Percentiles rank a stretch among this genome's conserved stretches.
These are phyloP conservation scores for Allantophomopsis lycopodina DNA, from an alignment of 2,329 filamentous ascomycete genomes.

Conservation along the genomic window DNA sequence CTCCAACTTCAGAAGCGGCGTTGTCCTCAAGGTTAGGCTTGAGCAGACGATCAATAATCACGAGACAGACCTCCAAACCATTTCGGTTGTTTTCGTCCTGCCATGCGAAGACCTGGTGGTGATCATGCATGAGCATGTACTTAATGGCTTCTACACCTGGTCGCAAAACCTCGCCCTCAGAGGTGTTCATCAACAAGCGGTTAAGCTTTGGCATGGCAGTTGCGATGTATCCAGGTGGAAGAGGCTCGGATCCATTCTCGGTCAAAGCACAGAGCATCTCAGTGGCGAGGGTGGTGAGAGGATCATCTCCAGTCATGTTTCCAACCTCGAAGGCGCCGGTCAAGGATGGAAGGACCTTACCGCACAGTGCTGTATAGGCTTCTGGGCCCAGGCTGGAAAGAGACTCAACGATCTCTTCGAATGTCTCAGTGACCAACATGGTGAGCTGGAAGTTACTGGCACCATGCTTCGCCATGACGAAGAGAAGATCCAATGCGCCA, in stretches of 20 bases:
- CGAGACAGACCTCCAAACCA: slow-evolving; percentile 76
- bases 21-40: slow-evolving; percentile 79
- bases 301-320: slow-evolving; percentile 70
- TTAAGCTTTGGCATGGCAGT: slow-evolving; percentile 80
- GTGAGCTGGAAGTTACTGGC: slow-evolving; percentile 85
- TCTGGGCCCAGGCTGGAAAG: slow-evolving; percentile 51
- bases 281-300: slow-evolving; percentile 73
- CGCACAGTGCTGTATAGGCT: slow-evolving; percentile 65
- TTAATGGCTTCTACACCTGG: slow-evolving; percentile 78
- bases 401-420: slow-evolving; percentile 70
- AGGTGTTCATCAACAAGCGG: slow-evolving; percentile 65
- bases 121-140: slow-evolving; percentile 80
- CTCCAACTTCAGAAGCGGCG: slow-evolving; percentile 89
- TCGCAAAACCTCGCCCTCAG: slow-evolving; percentile 79
- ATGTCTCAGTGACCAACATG: slow-evolving; percentile 76
- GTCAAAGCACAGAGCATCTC: slow-evolving; percentile 73
- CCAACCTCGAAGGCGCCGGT: slow-evolving; percentile 84
- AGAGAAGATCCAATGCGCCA: slow-evolving; percentile 69
- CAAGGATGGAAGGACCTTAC: slow-evolving; percentile 75
- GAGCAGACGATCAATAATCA: slow-evolving; percentile 85
- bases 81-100: slow-evolving; percentile 66
- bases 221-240: slow-evolving; percentile 76
- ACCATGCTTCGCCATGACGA: slow-evolving; percentile 77
- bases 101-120: slow-evolving; percentile 81
- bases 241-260: slow-evolving; percentile 69